A percentile compares a stretch with the other conserved stretches of the same genome.
Conservation (phyloP, 345 rosid genomes). For the Pugionium cornutum region DNA sequence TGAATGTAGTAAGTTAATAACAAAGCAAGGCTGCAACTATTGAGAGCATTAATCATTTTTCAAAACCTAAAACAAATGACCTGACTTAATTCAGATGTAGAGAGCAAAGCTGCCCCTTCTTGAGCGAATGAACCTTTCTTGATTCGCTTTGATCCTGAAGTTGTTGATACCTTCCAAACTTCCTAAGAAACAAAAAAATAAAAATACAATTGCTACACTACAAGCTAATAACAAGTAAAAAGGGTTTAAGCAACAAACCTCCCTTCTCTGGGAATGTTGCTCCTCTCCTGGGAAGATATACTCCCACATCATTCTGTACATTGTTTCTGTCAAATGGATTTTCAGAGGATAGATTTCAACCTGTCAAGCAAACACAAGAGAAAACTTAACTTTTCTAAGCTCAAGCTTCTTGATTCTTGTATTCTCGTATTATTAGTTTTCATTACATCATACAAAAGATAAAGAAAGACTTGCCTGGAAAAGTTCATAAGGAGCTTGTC, state of each 20-base stretch:
- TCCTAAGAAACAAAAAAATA: conserved; percentile 53
- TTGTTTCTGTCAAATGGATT: conserved; percentile 91
- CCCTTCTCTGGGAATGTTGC: conserved; percentile 93
- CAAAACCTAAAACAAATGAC: conserved; percentile 19
- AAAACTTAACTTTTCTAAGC: not conserved
- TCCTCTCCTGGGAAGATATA: conserved; percentile 96
- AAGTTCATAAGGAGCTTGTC: conserved; percentile 84
- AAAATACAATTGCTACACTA: not conserved
- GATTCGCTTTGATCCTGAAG: conserved; percentile 65
- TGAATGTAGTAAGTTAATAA: not conserved
- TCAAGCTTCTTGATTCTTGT: conserved; percentile 4
- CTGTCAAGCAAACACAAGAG: conserved; percentile 46
- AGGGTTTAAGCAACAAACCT: conserved; percentile 49
- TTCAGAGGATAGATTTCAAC: conserved; percentile 96
- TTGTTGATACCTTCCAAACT: conserved; percentile 93
- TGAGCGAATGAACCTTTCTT: conserved; percentile 66
- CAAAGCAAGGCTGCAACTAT: not conserved
- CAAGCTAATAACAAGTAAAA: not conserved
- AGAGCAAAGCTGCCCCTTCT: conserved; percentile 59
- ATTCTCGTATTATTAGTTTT: conserved; percentile 5
- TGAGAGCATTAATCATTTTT: too few relatives aligned
- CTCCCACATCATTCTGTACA: conserved; percentile 98
- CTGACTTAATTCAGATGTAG: conserved; percentile 58
- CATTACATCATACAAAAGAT: not conserved
- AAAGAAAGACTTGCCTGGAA: conserved; percentile 58